Conservation (phyloP, 225 moss, liverwort and hornwort genomes). For the Marchantia paleacea region DNA sequence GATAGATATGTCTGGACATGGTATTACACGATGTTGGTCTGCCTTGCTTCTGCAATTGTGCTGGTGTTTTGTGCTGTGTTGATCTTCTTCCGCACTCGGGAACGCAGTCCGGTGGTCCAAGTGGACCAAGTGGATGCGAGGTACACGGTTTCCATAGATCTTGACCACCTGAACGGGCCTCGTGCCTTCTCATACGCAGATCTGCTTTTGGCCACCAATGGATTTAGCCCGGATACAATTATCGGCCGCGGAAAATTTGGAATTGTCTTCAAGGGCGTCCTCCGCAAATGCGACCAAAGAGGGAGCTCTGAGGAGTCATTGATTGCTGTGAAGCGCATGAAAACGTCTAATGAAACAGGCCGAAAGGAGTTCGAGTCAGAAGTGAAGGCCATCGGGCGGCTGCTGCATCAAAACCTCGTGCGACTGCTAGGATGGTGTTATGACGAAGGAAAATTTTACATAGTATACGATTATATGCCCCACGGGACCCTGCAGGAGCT, state of each 20-base stretch:
- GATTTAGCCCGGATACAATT: constrained; percentile 23
- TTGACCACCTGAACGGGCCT: constrained; percentile 8
- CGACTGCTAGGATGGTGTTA: constrained; percentile 24
- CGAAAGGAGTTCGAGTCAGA: constrained; percentile 14
- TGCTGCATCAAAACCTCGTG: constrained; percentile 25
- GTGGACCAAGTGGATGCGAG: neutral
- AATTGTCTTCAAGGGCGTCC: constrained; percentile 11
- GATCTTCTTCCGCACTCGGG: neutral
- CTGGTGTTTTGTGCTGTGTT: neutral
- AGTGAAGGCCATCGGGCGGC: constrained; percentile 17
- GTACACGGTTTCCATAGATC: neutral
- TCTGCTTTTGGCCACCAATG: constrained; percentile 15
- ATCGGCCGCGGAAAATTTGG: constrained; percentile 27
- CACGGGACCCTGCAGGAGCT: constrained; percentile 27
- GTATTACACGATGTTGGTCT: neutral
- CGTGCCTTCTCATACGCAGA: constrained; percentile 13
- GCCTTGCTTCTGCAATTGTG: neutral
- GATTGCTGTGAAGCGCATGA: constrained; percentile 23
- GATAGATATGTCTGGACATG: neutral
- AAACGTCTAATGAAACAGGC: neutral
- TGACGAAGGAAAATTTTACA: constrained; percentile 3
- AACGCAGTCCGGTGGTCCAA: neutral
- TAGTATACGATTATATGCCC: constrained; percentile 29
- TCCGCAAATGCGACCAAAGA: neutral
- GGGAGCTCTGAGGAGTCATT: neutral